Evolutionary conservation across 169 alveolate genomes (phyloP), one percentile per base, ranked within the genome.

Genomic region (Plasmodium ovale): DNA sequence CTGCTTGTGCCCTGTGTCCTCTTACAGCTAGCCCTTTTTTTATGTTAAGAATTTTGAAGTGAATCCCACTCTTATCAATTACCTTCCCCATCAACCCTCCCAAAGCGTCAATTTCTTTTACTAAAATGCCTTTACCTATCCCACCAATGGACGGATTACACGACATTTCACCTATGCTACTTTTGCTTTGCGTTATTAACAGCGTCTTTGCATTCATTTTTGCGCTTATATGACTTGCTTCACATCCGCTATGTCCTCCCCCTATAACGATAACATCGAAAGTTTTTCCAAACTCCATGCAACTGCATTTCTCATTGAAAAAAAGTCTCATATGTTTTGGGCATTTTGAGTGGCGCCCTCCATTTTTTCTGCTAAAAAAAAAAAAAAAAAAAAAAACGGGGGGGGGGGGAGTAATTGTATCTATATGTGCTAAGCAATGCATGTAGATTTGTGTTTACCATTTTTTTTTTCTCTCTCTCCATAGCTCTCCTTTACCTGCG

Each of bases 161-260:
- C 5, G 97, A 92, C 94, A 95, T 68, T 77, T 93, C 96, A 1
- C 97, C 97, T 35, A 97, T 95, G 12, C 97, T 92, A 1, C 64
- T 69, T 59, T 56, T 54, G 33, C 94, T 90, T 59, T 96, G 93
- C 3, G 98, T 97, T 42, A 96, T 89, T 23, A 97, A 89, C 21
- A 95, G 39, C 1, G 98, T 96, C 44, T 95, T 87, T 0, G 97
- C 98, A 4, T 97, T 98, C 12, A 94, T 72, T 39, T 97, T 95
- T 39, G 98, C 97, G 16, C 98, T 74, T 9, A 98, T 98, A 37
- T 92, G 88, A 7, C 98, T 98, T 10, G 99, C 98, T 87, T 97
- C 99, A 72, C 97, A 92, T 21, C 99, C 99, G 5, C 98, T 95
- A 77, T 97, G 99, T 19, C 99, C 99, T 4, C 98, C 99, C 10